These are phyloP conservation scores for Ocimum tenuiflorum DNA, from an alignment of 257 asterid species.

Conservation along the genomic window DNA sequence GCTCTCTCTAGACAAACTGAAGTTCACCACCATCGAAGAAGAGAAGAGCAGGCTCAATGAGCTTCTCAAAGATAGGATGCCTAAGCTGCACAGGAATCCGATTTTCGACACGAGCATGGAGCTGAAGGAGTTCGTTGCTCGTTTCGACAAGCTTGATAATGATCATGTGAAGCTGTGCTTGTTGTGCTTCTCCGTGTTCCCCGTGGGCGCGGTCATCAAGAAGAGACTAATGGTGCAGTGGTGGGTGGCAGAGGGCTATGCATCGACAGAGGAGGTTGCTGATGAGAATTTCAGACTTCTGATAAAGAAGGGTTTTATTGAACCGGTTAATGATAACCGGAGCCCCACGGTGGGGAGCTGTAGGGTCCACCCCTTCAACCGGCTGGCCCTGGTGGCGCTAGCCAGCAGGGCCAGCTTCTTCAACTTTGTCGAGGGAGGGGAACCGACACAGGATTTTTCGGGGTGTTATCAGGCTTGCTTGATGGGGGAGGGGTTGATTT, in stretches of 20 bases:
- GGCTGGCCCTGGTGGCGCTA: slow-evolving; percentile 20
- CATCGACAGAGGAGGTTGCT: slow-evolving; percentile 9
- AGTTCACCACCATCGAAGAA: not conserved
- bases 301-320: slow-evolving; percentile 30
- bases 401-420: slow-evolving; percentile 31
- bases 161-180: slow-evolving; percentile 28
- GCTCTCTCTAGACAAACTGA: not conserved
- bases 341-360: slow-evolving; percentile 21
- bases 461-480: slow-evolving; percentile 31
- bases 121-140: slow-evolving; percentile 26
- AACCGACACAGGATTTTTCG: slow-evolving; percentile 25
- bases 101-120: slow-evolving; percentile 17
- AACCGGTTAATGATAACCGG: slow-evolving; percentile 23
- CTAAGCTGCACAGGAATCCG: slow-evolving; percentile 14
- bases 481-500: slow-evolving; percentile 32
- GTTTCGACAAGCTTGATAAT: slow-evolving; percentile 10
- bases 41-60: too few species aligned
- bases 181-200: slow-evolving; percentile 41
- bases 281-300: slow-evolving; percentile 6
- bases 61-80: slow-evolving; percentile 9
- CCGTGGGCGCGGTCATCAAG: slow-evolving; percentile 30
- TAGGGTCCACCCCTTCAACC: slow-evolving; percentile 31
- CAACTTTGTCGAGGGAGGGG: slow-evolving; percentile 21
- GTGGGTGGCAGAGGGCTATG: slow-evolving; percentile 44
- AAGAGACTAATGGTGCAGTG: slow-evolving; percentile 42